These are phyloP conservation scores for Macrophomina pseudophaseolina DNA, from an alignment of 2,329 filamentous ascomycete species.

Conservation along the genomic window DNA sequence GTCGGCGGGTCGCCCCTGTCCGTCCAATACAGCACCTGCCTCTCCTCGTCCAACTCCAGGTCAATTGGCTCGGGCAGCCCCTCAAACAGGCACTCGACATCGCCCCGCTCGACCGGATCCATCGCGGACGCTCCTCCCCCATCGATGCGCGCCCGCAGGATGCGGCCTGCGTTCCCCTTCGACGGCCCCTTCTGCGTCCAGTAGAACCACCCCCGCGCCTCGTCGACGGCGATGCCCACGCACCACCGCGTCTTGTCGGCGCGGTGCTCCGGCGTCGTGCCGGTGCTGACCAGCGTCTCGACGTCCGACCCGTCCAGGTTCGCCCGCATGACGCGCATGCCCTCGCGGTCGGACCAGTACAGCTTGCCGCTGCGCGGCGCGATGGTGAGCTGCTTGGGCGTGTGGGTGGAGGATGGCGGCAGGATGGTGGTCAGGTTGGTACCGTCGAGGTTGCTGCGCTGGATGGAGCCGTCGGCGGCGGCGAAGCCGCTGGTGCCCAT, in stretches of 20 bases:
- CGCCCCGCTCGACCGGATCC: constrained; percentile 41
- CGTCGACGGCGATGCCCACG: constrained; percentile 60
- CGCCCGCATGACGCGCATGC: constrained; percentile 43
- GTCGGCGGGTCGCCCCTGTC: constrained; percentile 63
- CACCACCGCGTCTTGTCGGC: constrained; percentile 54
- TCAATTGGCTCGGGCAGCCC: constrained; percentile 59
- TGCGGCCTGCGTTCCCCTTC: constrained; percentile 58
- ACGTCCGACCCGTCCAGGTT: constrained; percentile 43
- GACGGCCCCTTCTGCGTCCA: constrained; percentile 66
- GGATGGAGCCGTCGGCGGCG: constrained; percentile 50
- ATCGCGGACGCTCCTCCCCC: constrained; percentile 36
- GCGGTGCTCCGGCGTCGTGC: constrained; percentile 33
- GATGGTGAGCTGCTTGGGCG: constrained; percentile 51
- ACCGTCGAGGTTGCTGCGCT: constrained; percentile 57
- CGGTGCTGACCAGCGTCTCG: constrained; percentile 48
- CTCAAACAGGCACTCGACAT: constrained; percentile 52
- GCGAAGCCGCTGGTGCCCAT: constrained; percentile 31
- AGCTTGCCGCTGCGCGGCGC: constrained; percentile 38
- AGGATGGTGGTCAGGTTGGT: constrained; percentile 52
- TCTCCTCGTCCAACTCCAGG: constrained; percentile 57
- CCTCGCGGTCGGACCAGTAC: constrained; percentile 54
- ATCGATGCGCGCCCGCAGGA: constrained; percentile 57
- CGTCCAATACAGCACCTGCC: constrained; percentile 62
- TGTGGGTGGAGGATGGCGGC: constrained; percentile 52
- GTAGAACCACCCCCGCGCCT: constrained; percentile 54